phyloP scores from a whole-genome alignment of 495 filamentous ascomycete genomes.

The Eremomyces bilateralis region DNA sequence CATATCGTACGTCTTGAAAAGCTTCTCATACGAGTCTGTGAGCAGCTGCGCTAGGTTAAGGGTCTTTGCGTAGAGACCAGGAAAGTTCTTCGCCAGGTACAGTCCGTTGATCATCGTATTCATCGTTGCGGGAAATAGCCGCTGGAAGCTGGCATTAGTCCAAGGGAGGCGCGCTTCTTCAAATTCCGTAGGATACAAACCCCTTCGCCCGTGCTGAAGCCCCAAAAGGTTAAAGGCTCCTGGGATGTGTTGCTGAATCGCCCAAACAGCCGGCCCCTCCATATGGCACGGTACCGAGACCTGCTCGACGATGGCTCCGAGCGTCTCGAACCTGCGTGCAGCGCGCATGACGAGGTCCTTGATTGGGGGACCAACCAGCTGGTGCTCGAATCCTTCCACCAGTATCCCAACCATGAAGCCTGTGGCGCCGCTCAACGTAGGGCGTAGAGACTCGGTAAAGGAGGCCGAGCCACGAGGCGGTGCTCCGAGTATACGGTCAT shows the following conservation, averaged over 20 bases:
- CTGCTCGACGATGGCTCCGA: constrained; percentile 30
- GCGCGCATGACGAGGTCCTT: constrained; percentile 22
- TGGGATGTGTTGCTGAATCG: constrained; percentile 3
- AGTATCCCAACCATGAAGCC: constrained; percentile 30
- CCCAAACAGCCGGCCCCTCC: constrained; percentile 28
- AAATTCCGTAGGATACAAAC: background rate
- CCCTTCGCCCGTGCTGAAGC: background rate
- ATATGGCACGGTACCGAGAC: constrained; percentile 30
- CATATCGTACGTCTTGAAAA: constrained; percentile 23
- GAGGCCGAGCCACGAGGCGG: constrained; percentile 7
- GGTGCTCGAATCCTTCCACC: constrained; percentile 26
- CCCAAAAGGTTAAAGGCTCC: background rate
- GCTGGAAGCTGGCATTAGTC: background rate
- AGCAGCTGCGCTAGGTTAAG: constrained; percentile 23
- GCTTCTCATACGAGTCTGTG: constrained; percentile 23
- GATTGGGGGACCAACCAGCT: constrained; percentile 22
- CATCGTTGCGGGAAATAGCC: background rate
- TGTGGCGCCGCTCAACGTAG: background rate
- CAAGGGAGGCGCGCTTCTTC: background rate
- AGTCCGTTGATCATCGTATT: background rate
- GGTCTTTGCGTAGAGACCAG: constrained; percentile 21
- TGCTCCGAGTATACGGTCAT: constrained; percentile 27
- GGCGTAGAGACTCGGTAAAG: background rate
- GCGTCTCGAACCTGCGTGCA: constrained; percentile 22
- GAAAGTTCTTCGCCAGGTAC: background rate